Conservation (phyloP, 1,139 yeast genomes). For the Saccharomyces hybrid region DNA sequence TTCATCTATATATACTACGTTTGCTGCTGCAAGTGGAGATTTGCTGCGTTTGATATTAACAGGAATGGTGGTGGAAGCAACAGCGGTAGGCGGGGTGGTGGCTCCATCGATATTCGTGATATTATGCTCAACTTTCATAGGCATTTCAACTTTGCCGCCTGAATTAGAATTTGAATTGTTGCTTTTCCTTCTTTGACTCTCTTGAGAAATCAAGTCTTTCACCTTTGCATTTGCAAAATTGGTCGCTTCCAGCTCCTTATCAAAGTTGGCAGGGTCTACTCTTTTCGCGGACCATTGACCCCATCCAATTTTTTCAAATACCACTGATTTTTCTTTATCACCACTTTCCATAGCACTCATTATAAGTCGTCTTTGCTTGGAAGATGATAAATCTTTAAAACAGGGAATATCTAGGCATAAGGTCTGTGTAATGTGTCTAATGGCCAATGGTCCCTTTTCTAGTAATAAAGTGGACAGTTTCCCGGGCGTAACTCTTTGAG, state of each 20-base stretch:
- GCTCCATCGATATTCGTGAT: not conserved
- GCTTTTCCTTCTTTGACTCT: constrained; percentile 26
- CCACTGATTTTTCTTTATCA: constrained; percentile 53
- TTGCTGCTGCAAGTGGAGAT: constrained; percentile 7
- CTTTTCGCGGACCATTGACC: constrained; percentile 90
- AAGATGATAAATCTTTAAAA: constrained; percentile 69
- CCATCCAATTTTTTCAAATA: constrained; percentile 94
- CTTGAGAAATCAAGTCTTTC: constrained; percentile 29
- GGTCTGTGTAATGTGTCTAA: constrained; percentile 79
- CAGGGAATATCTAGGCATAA: constrained; percentile 68
- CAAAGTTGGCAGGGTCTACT: constrained; percentile 44
- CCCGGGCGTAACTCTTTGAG: constrained; percentile 75
- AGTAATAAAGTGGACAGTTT: constrained; percentile 62
- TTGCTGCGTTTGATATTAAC: not conserved
- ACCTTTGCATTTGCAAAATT: constrained; percentile 33
- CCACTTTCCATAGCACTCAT: constrained; percentile 80
- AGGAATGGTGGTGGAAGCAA: constrained; percentile 4
- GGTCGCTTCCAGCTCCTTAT: constrained; percentile 31
- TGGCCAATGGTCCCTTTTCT: constrained; percentile 80
- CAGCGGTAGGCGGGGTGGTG: constrained; percentile 4
- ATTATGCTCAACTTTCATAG: not conserved
- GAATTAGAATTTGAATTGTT: constrained; percentile 34
- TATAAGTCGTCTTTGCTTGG: constrained; percentile 83
- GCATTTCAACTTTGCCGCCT: constrained; percentile 8
- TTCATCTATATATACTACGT: constrained; percentile 34